Percentiles rank a stretch among this genome's conserved stretches.
These are phyloP conservation scores for Trichoderma koningiopsis DNA, from an alignment of 2,329 filamentous ascomycete genomes.

Conservation along the genomic window DNA sequence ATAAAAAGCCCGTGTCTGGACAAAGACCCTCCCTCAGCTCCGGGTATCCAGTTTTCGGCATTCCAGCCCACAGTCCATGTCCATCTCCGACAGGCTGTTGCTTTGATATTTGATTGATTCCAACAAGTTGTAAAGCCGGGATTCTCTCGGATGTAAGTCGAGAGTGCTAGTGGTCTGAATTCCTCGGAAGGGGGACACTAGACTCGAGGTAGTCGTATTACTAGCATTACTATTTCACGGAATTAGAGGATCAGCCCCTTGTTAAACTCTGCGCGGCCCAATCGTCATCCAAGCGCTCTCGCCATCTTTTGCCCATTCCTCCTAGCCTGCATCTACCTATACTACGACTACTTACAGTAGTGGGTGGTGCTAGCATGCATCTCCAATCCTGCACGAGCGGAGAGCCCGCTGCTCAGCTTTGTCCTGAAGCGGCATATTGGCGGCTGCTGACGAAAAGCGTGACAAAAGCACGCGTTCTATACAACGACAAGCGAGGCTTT, in stretches of 20 bases:
- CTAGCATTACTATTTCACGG: background rate
- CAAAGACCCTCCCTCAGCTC: background rate
- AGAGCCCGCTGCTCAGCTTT: background rate
- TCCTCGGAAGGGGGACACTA: background rate
- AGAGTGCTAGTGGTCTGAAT: background rate
- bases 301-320: background rate
- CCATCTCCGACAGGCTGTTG: background rate
- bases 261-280: background rate
- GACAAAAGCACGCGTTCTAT: slow-evolving; percentile 11
- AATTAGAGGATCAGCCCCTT: background rate
- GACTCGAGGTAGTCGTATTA: background rate
- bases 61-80: background rate
- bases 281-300: background rate
- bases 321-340: background rate
- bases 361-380: background rate
- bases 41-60: background rate
- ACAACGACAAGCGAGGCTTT: background rate
- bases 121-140: background rate
- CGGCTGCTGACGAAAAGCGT: slow-evolving; percentile 11
- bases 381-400: background rate
- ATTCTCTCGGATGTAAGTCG: background rate
- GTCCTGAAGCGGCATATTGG: background rate
- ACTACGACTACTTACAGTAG: background rate
- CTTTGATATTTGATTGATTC: background rate
- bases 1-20: background rate